These are phyloP conservation scores for Pseudogymnoascus pannorum DNA, from an alignment of 2,329 filamentous ascomycete species.

Conservation along the genomic window DNA sequence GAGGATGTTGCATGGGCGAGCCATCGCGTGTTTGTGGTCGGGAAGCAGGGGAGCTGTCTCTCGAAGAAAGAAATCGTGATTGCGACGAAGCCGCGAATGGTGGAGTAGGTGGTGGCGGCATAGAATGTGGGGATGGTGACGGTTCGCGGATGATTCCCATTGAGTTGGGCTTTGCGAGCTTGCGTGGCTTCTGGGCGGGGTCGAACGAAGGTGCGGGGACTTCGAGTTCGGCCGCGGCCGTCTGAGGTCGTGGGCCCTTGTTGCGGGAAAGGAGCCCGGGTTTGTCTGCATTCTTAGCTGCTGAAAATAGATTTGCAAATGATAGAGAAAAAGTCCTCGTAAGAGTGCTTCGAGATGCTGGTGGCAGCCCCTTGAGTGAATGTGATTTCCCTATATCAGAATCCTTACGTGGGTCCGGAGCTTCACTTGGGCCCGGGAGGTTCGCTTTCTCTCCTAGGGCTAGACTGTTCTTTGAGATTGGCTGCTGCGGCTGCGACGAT, in stretches of 20 bases:
- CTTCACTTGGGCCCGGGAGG: not conserved
- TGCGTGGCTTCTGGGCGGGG: not conserved
- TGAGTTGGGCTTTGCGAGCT: constrained; percentile 7
- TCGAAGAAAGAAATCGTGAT: not conserved
- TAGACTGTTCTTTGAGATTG: not conserved
- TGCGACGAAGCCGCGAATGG: constrained; percentile 1
- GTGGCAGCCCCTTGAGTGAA: not conserved
- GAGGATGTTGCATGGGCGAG: not conserved
- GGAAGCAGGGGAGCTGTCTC: constrained; percentile 1
- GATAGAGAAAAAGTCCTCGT: not conserved
- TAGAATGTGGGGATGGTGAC: constrained; percentile 1
- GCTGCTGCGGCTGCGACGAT: not conserved
- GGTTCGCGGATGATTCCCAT: not conserved
- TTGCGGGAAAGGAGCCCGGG: not conserved
- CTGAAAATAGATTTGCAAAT: constrained; percentile 2
- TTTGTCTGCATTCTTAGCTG: constrained; percentile 4
- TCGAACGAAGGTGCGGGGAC: not conserved
- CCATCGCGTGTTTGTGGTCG: constrained; percentile 4
- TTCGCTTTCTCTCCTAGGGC: not conserved
- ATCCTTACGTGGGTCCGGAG: not conserved
- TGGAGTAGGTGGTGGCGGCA: not conserved
- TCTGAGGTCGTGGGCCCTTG: constrained; percentile 1
- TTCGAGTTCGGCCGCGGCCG: not conserved
- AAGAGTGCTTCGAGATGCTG: not conserved
- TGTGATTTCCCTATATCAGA: not conserved